Evolutionary conservation across 208 protist species (phyloP), one percentile per base, ranked within the genome.

Genomic region (Naegleria fowleri): DNA sequence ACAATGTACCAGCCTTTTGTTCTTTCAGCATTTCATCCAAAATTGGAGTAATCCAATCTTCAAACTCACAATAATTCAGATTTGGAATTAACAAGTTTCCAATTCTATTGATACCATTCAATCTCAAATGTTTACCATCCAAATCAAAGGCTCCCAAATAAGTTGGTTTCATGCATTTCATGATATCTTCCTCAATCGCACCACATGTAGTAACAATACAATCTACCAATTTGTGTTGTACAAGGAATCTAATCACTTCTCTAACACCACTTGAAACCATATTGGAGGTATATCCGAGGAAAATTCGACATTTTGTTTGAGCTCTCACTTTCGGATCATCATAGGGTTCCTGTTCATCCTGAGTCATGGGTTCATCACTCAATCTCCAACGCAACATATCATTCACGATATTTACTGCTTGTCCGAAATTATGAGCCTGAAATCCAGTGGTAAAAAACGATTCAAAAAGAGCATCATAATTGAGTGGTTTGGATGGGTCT

Each of bases 81-180:
- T 99, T 99, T 9, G 99, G 99, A 9, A 99, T 97, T 19, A 99
- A 92, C 25, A 99, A 94, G 94, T 99, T 99, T 48, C 99, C 99
- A 85, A 99, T 99, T 83, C 99, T 95, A 95, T 99, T 99, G 84
- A 99, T 92, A 15, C 97, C 96, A 36, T 97, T 93, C 48, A 91
- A 86, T 19, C 97, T 95, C 84, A 99, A 95, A 43, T 95, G 91
- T 15, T 93, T 92, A 55, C 98, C 99, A 87, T 98, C 92, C 0
- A 99, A 91, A 29, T 90, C 87, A 93, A 99, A 99, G 39, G 97
- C 93, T 22, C 98, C 99, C 0, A 99, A 29, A 86, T 98, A 95
- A 16, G 98, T 99, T 38, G 95, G 95, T 38, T 97, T 97, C 25
- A 99, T 92, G 93, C 98, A 99, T 94, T 99, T 99, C 91, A 99